Evolutionary conservation across 768 basidiomycete species (phyloP).

Genomic region (Boletus subparvulus): DNA sequence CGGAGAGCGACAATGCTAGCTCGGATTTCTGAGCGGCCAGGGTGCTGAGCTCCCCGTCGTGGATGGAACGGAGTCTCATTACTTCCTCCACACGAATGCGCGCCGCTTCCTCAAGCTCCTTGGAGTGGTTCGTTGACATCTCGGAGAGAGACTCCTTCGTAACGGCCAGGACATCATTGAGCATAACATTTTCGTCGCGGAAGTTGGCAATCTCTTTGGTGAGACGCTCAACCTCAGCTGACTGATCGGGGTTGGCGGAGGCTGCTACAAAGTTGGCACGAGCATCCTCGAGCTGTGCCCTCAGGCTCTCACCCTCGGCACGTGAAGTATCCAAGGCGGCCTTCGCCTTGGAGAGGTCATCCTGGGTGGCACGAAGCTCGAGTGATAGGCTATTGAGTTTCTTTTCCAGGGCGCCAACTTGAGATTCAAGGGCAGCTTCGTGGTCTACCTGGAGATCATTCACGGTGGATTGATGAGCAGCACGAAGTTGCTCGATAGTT

Average conservation of each 20-base stretch:
- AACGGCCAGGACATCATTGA: conserved; percentile 63
- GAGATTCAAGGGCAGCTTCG: conserved; percentile 53
- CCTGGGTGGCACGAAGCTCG: conserved; percentile 81
- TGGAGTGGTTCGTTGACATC: conserved; percentile 65
- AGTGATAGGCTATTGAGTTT: conserved; percentile 58
- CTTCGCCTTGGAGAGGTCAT: conserved; percentile 80
- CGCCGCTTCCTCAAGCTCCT: conserved; percentile 76
- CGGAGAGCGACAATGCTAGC: conserved; percentile 60
- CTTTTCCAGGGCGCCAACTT: conserved; percentile 60
- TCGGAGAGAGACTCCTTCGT: conserved; percentile 71
- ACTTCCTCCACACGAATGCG: conserved; percentile 68
- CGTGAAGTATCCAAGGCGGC: conserved; percentile 50
- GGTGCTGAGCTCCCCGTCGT: conserved; percentile 59
- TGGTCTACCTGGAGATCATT: conserved; percentile 67
- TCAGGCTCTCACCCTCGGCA: conserved; percentile 55
- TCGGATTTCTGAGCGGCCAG: conserved; percentile 63
- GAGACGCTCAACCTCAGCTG: conserved; percentile 54
- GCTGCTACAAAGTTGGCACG: conserved; percentile 44
- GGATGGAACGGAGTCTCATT: conserved; percentile 54
- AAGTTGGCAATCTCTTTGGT: conserved; percentile 55
- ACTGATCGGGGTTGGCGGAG: conserved; percentile 47
- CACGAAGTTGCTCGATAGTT: conserved; percentile 68
- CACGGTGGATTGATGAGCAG: conserved; percentile 58
- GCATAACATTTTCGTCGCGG: conserved; percentile 68
- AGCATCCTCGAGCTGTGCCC: conserved; percentile 64